Percentiles rank a stretch among this genome's conserved stretches.
These are phyloP conservation scores for Lyophyllum shimeji DNA, from an alignment of 768 basidiomycete species.

Conservation along the genomic window DNA sequence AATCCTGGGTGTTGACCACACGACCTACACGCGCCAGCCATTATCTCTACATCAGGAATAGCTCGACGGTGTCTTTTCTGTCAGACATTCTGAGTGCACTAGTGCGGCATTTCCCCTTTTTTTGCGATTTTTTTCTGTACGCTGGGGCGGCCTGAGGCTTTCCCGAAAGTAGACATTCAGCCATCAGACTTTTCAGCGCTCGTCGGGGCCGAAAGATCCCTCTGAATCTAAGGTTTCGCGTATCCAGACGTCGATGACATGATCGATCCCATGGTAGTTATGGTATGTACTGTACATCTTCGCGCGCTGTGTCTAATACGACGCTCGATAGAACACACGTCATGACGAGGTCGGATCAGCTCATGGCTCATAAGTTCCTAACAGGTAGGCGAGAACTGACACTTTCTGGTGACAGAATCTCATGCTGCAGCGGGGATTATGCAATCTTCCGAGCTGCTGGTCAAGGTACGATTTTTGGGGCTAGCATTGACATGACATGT, in stretches of 20 bases:
- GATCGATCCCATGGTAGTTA: no score
- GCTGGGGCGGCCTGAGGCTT: no score
- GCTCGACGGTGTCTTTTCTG: no score
- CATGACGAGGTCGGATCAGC: constrained; percentile 9
- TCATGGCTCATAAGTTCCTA: neutral
- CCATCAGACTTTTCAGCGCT: neutral
- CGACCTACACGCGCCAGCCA: no score
- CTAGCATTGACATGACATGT: constrained; percentile 21
- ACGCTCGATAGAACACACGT: neutral
- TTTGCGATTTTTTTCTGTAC: neutral
- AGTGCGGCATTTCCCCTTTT: neutral
- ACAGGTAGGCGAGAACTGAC: neutral
- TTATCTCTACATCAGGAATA: no score
- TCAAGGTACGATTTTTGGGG: neutral
- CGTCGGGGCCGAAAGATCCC: neutral
- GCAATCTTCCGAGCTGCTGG: neutral
- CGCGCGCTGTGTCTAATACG: neutral
- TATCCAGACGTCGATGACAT: neutral
- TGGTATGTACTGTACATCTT: neutral
- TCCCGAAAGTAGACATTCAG: no score
- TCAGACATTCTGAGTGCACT: no score
- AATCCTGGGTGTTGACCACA: no score
- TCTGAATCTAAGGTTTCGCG: neutral
- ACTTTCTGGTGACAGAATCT: constrained; percentile 1
- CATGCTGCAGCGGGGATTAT: neutral